Percentiles rank a stretch among this genome's conserved stretches.
phyloP scores from a whole-genome alignment of 352 stramenopile genomes.

The Pythium insidiosum region DNA sequence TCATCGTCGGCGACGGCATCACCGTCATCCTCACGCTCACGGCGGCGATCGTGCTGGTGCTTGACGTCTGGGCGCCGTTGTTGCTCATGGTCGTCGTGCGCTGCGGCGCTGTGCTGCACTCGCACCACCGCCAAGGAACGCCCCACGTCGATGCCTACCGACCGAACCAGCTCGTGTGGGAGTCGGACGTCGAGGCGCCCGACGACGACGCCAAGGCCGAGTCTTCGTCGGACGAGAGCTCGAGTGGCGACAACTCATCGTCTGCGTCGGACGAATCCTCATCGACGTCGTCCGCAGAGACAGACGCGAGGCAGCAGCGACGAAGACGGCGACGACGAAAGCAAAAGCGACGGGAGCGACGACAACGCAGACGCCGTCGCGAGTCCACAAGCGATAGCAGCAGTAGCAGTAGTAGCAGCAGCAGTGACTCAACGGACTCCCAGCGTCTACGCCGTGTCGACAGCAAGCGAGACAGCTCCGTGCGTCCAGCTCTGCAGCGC shows the following conservation, averaged over 20 bases:
- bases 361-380: background rate
- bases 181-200: constrained; percentile 31
- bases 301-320: background rate
- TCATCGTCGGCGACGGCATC: constrained; percentile 33
- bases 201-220: constrained; percentile 4
- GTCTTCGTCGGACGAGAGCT: constrained; percentile 9
- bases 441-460: too few species aligned
- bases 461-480: too few species aligned
- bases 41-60: constrained; percentile 33
- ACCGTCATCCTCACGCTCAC: constrained; percentile 32
- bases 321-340: background rate
- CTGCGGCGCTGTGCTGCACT: constrained; percentile 38
- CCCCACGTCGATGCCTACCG: constrained; percentile 54
- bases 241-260: constrained; percentile 6
- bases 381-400: too few species aligned
- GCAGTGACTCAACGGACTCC: too few species aligned
- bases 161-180: constrained; percentile 60
- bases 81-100: constrained; percentile 60
- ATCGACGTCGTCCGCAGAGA: constrained; percentile 19
- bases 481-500: constrained; percentile 10
- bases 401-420: too few species aligned
- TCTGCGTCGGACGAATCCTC: constrained; percentile 8
- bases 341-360: background rate
- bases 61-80: constrained; percentile 61
- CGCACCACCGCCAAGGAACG: constrained; percentile 45